These are phyloP conservation scores for Mucor plumbeus DNA, from an alignment of 371 early-diverging fungal species.

Conservation along the genomic window DNA sequence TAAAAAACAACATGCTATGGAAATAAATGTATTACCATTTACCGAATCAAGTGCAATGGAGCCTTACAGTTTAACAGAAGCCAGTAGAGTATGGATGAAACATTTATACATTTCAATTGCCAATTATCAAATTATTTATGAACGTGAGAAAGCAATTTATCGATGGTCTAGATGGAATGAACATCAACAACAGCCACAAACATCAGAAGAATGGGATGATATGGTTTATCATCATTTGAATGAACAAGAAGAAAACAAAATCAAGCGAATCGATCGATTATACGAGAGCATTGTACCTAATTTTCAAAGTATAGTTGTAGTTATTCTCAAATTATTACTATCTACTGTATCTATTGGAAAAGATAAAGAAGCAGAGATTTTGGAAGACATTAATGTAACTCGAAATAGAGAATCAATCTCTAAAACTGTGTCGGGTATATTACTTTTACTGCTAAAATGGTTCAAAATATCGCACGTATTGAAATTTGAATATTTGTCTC, in stretches of 20 bases:
- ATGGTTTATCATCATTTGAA: conserved; percentile 8
- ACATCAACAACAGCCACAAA: conserved; percentile 2
- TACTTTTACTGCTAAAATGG: conserved; percentile 71
- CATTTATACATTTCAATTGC: conserved; percentile 69
- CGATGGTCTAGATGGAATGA: conserved; percentile 39
- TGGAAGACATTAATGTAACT: conserved; percentile 60
- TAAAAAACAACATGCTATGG: background rate
- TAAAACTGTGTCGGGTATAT: conserved; percentile 74
- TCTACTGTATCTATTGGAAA: conserved; percentile 42
- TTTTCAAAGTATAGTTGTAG: conserved; percentile 55
- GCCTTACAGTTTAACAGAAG: conserved; percentile 63
- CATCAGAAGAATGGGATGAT: conserved; percentile 16
- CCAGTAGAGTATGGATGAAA: conserved; percentile 60
- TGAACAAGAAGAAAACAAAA: background rate
- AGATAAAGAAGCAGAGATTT: conserved; percentile 23
- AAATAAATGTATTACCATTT: conserved; percentile 41
- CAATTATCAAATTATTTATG: conserved; percentile 64
- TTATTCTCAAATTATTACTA: conserved; percentile 50
- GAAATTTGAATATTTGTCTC: conserved; percentile 80
- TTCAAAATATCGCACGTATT: conserved; percentile 74
- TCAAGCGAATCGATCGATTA: conserved; percentile 25
- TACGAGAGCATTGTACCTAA: conserved; percentile 49
- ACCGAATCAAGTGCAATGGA: conserved; percentile 42
- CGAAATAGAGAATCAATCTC: conserved; percentile 79
- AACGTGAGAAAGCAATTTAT: conserved; percentile 56